phyloP scores from a whole-genome alignment of 345 rosid species.

The Gossypioides kirkii region DNA sequence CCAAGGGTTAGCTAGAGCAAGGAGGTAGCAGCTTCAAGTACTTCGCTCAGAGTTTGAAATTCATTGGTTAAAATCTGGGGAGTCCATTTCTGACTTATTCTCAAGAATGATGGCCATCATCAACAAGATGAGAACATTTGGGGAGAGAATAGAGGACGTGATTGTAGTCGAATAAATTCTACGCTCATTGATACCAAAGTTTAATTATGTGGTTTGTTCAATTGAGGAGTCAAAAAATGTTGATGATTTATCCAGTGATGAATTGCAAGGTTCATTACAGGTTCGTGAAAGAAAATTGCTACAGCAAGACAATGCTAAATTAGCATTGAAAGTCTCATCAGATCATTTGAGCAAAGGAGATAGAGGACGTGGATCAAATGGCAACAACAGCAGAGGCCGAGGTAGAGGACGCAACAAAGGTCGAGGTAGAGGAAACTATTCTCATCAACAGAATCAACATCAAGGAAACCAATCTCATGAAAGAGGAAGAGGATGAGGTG shows the following conservation, averaged over 20 bases:
- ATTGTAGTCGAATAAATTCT: neutral
- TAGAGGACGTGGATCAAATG: neutral
- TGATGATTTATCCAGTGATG: neutral
- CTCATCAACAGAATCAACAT: too few species aligned
- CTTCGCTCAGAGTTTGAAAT: too few species aligned
- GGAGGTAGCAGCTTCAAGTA: too few species aligned
- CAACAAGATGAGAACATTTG: too few species aligned
- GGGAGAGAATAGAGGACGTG: neutral
- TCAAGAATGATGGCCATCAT: too few species aligned
- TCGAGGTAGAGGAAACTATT: too few species aligned
- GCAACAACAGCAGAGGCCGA: neutral
- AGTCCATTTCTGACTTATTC: too few species aligned
- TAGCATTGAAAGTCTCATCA: neutral
- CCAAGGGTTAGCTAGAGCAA: too few species aligned
- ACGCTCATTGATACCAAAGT: neutral
- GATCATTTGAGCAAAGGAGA: neutral
- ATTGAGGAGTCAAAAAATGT: neutral
- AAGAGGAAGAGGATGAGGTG: neutral
- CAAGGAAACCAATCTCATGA: too few species aligned
- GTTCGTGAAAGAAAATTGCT: neutral
- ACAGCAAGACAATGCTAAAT: neutral
- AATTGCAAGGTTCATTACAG: neutral
- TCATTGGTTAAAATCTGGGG: too few species aligned
- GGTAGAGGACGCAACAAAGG: too few species aligned
- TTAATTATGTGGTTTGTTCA: neutral